Evolutionary conservation across 2,329 filamentous ascomycete species (phyloP).

Genomic region (Talaromyces sp.): DNA sequence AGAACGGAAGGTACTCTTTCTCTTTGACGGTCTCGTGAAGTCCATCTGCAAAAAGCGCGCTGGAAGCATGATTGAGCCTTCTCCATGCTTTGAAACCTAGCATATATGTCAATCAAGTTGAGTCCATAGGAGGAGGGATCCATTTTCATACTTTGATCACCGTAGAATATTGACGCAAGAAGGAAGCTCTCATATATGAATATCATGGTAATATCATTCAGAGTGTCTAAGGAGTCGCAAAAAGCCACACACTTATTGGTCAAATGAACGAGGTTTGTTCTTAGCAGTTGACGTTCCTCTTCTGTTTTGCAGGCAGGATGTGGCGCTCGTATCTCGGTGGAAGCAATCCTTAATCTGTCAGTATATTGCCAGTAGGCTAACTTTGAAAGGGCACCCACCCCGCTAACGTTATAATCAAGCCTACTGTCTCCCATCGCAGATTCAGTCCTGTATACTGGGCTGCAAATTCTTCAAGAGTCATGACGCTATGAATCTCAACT

Average conservation of each 20-base stretch:
- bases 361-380: neutral
- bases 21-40: conserved; percentile 17
- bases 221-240: conserved; percentile 15
- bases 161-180: conserved; percentile 16
- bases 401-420: conserved; percentile 11
- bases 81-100: conserved; percentile 18
- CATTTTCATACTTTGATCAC: conserved; percentile 13
- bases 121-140: neutral
- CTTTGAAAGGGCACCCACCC: neutral
- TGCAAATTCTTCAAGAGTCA: conserved; percentile 14
- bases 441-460: conserved; percentile 13
- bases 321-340: conserved; percentile 14
- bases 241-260: conserved; percentile 17
- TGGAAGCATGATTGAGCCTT: conserved; percentile 15
- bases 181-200: conserved; percentile 18
- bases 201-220: conserved; percentile 18
- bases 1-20: conserved; percentile 11
- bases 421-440: conserved; percentile 17
- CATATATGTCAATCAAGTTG: neutral
- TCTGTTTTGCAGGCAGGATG: conserved; percentile 16
- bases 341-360: conserved; percentile 9
- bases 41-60: conserved; percentile 16
- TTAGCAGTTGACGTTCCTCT: conserved; percentile 16
- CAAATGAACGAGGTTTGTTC: conserved; percentile 16
- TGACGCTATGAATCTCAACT: conserved; percentile 10